A percentile compares a stretch with the other conserved stretches of the same genome.
Conservation (phyloP, 1,284 basidiomycete genomes). For the Takashimella koratensis region DNA sequence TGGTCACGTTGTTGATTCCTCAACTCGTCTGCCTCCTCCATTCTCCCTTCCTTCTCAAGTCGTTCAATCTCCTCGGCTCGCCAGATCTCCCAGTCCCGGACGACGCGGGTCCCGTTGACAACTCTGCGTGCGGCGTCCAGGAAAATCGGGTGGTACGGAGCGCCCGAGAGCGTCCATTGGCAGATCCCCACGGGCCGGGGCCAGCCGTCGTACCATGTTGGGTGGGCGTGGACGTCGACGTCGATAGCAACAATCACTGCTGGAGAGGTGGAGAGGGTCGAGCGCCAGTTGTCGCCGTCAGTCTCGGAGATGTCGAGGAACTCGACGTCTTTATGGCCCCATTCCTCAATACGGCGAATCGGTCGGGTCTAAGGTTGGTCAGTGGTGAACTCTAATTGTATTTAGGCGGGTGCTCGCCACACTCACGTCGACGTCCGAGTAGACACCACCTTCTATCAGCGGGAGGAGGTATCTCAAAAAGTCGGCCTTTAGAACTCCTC, state of each 20-base stretch:
- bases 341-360: conserved; percentile 36
- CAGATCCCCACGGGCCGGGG: conserved; percentile 42
- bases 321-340: conserved; percentile 33
- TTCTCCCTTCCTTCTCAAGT: conserved; percentile 9
- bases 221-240: conserved; percentile 42
- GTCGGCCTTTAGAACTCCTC: conserved; percentile 48
- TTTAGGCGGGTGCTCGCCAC: background rate
- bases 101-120: conserved; percentile 34
- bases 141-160: conserved; percentile 48
- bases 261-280: conserved; percentile 26
- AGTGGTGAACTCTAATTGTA: background rate
- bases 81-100: conserved; percentile 28
- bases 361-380: conserved; percentile 26
- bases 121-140: conserved; percentile 46
- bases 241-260: conserved; percentile 47
- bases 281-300: conserved; percentile 27
- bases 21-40: conserved; percentile 13
- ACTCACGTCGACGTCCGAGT: conserved; percentile 47
- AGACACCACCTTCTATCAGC: conserved; percentile 49
- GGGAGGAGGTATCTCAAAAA: conserved; percentile 48
- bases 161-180: conserved; percentile 48
- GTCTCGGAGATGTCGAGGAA: conserved; percentile 26
- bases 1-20: conserved; percentile 15
- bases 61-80: conserved; percentile 12
- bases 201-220: conserved; percentile 34